Percentiles rank a stretch among this genome's conserved stretches.
These are phyloP conservation scores for Pyrenophora graminea DNA, from an alignment of 2,329 filamentous ascomycete species.

Conservation along the genomic window DNA sequence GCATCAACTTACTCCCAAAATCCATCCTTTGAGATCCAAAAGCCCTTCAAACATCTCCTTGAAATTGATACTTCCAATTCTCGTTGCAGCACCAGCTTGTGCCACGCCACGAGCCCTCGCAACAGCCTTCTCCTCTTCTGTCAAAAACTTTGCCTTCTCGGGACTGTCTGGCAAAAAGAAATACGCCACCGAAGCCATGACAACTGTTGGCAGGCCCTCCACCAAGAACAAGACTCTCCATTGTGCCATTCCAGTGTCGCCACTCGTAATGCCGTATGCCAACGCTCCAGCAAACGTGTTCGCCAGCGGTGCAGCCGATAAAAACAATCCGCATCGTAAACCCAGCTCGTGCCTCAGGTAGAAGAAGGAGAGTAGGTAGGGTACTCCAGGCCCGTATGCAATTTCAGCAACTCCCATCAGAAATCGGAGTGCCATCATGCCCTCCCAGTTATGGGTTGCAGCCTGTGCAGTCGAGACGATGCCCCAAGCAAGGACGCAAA, in stretches of 20 bases:
- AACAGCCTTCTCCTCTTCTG: slow-evolving; percentile 47
- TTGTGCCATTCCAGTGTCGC: slow-evolving; percentile 58
- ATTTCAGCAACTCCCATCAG: slow-evolving; percentile 51
- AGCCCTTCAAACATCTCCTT: slow-evolving; percentile 37
- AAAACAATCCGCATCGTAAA: slow-evolving; percentile 60
- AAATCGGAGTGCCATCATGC: slow-evolving; percentile 43
- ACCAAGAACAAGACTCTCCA: slow-evolving; percentile 65
- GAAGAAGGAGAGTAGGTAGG: slow-evolving; percentile 61
- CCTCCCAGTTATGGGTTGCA: slow-evolving; percentile 35
- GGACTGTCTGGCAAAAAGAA: slow-evolving; percentile 53
- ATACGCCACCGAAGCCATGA: slow-evolving; percentile 49
- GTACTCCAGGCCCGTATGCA: slow-evolving; percentile 50
- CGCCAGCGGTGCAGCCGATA: slow-evolving; percentile 66
- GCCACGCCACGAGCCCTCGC: slow-evolving; percentile 36
- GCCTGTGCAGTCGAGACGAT: slow-evolving; percentile 41
- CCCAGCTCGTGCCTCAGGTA: slow-evolving; percentile 63
- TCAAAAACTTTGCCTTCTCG: slow-evolving; percentile 49
- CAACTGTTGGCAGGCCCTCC: slow-evolving; percentile 50
- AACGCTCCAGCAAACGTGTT: slow-evolving; percentile 77
- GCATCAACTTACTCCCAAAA: slow-evolving; percentile 35
- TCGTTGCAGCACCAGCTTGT: slow-evolving; percentile 35
- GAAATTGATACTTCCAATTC: slow-evolving; percentile 36
- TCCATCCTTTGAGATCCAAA: slow-evolving; percentile 42
- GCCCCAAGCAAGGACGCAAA: slow-evolving; percentile 43
- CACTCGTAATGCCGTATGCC: slow-evolving; percentile 60